These are phyloP conservation scores for Arabidopsis suecica DNA, from an alignment of 345 rosid species.

Conservation along the genomic window DNA sequence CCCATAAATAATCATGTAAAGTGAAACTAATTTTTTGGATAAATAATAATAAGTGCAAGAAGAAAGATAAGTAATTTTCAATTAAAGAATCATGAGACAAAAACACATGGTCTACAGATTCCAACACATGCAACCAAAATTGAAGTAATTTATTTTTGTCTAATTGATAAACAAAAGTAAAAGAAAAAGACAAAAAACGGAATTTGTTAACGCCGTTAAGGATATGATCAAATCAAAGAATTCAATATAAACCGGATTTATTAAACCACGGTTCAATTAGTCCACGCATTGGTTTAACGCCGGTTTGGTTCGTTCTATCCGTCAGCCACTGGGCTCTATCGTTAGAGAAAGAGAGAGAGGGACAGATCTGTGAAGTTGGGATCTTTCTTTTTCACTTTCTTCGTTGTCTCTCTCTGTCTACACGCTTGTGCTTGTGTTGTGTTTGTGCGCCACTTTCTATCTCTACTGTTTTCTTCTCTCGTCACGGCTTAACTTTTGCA, in stretches of 20 bases:
- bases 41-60: background rate
- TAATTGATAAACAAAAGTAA: background rate
- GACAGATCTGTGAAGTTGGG: conserved; percentile 43
- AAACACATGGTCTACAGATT: conserved; percentile 32
- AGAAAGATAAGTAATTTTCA: conserved; percentile 1
- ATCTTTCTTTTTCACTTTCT: conserved; percentile 46
- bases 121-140: conserved; percentile 31
- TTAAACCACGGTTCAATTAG: conserved; percentile 18
- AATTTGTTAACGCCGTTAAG: conserved; percentile 24
- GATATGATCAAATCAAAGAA: background rate
- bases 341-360: conserved; percentile 27
- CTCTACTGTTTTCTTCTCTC: conserved; percentile 11
- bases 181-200: background rate
- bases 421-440: conserved; percentile 42
- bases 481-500: conserved; percentile 1
- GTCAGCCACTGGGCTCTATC: background rate
- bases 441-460: conserved; percentile 30
- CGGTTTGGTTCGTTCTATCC: conserved; percentile 14
- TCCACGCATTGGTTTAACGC: conserved; percentile 20
- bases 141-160: background rate
- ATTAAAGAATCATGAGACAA: conserved; percentile 17
- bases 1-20: conserved; percentile 26
- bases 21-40: background rate
- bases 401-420: conserved; percentile 46
- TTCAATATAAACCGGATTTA: background rate